Conservation (phyloP, 176 grass and related monocot species). For the Hordeum marinum region DNA sequence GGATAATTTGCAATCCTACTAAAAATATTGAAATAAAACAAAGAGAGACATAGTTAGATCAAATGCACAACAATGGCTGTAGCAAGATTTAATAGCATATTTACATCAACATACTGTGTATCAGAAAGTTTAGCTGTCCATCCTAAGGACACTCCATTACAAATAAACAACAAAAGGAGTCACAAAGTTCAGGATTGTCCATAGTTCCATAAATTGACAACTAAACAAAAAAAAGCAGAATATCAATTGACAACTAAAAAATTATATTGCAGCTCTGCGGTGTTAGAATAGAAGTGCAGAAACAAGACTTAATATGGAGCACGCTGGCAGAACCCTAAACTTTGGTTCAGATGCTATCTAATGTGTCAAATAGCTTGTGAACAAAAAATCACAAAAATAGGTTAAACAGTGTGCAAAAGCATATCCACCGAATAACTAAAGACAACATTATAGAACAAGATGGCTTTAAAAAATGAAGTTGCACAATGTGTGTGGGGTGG, state of each 20-base stretch:
- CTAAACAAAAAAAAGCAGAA: neutral
- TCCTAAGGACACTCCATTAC: neutral
- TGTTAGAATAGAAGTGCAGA: neutral
- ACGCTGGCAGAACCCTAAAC: neutral
- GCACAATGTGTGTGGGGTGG: neutral
- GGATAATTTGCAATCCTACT: neutral
- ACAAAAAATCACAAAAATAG: neutral
- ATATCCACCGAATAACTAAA: neutral
- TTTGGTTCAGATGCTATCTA: neutral
- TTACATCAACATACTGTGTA: too few relatives aligned
- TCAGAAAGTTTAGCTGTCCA: neutral
- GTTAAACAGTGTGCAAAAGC: neutral
- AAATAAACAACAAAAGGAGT: neutral
- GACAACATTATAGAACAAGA: neutral
- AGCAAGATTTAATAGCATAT: neutral
- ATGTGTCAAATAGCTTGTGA: neutral
- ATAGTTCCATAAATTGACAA: neutral
- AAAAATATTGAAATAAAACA: neutral
- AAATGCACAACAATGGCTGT: neutral
- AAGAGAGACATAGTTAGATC: neutral
- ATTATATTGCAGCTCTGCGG: neutral
- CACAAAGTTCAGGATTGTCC: neutral
- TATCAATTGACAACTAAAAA: neutral
- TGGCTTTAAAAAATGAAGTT: neutral
- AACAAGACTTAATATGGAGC: conserved; percentile 8